Base-by-base conservation (phyloP, 2,329 filamentous ascomycete genomes). In the Rhexocercosporidium sp. region DNA sequence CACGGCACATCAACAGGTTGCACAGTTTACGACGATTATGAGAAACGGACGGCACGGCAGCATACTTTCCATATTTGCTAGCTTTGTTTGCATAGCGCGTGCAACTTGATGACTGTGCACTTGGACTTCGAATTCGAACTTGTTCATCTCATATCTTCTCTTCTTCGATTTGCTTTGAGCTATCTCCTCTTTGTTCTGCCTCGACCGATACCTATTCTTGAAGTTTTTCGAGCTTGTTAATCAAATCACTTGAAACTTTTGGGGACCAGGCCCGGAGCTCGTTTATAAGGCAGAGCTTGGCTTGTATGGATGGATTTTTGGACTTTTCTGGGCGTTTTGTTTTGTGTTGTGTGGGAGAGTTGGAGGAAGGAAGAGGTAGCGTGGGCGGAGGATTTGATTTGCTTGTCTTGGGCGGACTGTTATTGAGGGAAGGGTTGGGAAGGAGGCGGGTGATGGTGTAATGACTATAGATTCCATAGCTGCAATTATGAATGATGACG, bases 391-490 rank as follows among this genome's bases (percentile, higher is more conserved):
- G 11, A 22, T 14, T 64, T 31, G 46, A 12, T 11, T 37, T 16
- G 12, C 2, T 18, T 49, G 25, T 6, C 3, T 12, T 31, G 20
- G 51, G 11, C 22, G 44, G 20, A 2, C 25, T 53, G 29, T 46
- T 12, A 31, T 12, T 11, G 22, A 39, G 27, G 7, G 34, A 7
- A 37, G 4, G 34, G 8, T 37, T 37, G 22, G 29, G 29, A 14
- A 20, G 8, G 27, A 39, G 20, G 27, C 14, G 12, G 18, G 39
- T 27, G 22, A 27, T 31, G 29, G 46, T 51, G 54, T 65, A 65
- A 65, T 65, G 62, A 60, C 62, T 51, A 65, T 65, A 65, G 62
- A 65, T 63, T 63, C 37, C 20, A 54, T 51, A 31, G 12, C 47
- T 44, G 25, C 47, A 65, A 37, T 37, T 47, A 65, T 53, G 62